Conservation (phyloP, 495 filamentous ascomycete genomes). For the Elasticomyces elasticus region DNA sequence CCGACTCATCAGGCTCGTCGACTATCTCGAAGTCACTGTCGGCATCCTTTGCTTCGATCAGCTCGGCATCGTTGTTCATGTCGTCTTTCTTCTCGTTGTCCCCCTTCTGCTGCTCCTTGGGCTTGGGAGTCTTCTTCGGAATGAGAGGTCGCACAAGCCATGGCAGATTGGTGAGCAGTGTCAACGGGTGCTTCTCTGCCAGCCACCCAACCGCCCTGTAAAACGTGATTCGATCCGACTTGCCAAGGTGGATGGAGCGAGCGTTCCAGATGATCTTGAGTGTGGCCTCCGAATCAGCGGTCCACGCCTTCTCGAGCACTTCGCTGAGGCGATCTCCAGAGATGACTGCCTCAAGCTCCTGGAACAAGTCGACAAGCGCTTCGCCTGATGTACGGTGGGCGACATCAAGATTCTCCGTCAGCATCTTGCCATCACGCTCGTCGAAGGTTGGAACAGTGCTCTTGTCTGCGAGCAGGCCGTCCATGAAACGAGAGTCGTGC, state of each 20-base stretch:
- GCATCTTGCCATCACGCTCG: constrained; percentile 33
- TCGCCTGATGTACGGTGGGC: constrained; percentile 34
- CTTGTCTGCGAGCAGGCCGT: constrained; percentile 20
- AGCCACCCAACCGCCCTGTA: constrained; percentile 43
- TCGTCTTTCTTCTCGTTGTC: constrained; percentile 21
- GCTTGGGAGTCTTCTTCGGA: constrained; percentile 32
- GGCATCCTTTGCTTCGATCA: neutral
- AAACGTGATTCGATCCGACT: constrained; percentile 30
- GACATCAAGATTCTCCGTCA: constrained; percentile 36
- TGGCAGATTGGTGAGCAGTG: constrained; percentile 35
- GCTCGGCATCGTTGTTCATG: constrained; percentile 23
- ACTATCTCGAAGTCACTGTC: constrained; percentile 26
- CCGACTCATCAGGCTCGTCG: constrained; percentile 15
- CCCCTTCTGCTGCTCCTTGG: constrained; percentile 9
- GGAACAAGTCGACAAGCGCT: constrained; percentile 36
- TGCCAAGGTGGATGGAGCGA: constrained; percentile 43
- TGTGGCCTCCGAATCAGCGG: constrained; percentile 32
- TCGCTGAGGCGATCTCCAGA: constrained; percentile 25
- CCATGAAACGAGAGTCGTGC: constrained; percentile 22
- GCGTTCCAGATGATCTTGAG: constrained; percentile 44
- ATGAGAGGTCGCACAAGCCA: constrained; percentile 41
- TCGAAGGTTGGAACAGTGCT: constrained; percentile 9
- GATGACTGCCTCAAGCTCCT: constrained; percentile 33
- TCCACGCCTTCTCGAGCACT: constrained; percentile 36
- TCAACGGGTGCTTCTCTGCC: constrained; percentile 34